A percentile compares a stretch with the other conserved stretches of the same genome.
Conservation (phyloP, 1,139 yeast species). For the Geotrichum histeridarum region DNA sequence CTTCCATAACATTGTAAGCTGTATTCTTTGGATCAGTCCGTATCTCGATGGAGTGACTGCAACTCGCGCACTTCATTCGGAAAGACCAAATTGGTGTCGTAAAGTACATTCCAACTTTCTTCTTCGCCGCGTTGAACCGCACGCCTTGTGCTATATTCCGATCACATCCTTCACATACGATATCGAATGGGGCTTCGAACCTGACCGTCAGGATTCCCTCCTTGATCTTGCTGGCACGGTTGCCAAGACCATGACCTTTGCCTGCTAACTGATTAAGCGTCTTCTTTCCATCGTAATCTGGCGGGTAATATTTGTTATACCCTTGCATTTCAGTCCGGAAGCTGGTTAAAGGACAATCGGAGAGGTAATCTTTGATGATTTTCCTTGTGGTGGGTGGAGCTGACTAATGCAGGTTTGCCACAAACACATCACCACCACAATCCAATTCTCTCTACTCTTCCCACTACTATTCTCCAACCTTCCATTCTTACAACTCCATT, state of each 20-base stretch:
- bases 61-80: constrained; percentile 32
- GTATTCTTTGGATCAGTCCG: constrained; percentile 37
- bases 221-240: constrained; percentile 29
- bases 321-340: constrained; percentile 24
- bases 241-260: constrained; percentile 28
- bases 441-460: constrained; percentile 46
- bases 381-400: neutral
- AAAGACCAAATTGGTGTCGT: constrained; percentile 35
- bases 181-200: constrained; percentile 35
- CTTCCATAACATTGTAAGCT: constrained; percentile 28
- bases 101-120: constrained; percentile 31
- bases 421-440: constrained; percentile 18
- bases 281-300: constrained; percentile 36
- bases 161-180: constrained; percentile 31
- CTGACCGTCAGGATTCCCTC: constrained; percentile 32
- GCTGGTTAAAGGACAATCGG: neutral
- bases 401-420: constrained; percentile 14
- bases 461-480: constrained; percentile 90
- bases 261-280: constrained; percentile 34
- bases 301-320: constrained; percentile 37
- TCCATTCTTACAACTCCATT: constrained; percentile 41
- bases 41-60: constrained; percentile 30
- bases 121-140: constrained; percentile 37
- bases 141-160: constrained; percentile 32
- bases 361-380: neutral